A percentile compares a stretch with the other conserved stretches of the same genome.
These are phyloP conservation scores for Crucihimalaya himalaica DNA, from an alignment of 345 rosid species.

Conservation along the genomic window DNA sequence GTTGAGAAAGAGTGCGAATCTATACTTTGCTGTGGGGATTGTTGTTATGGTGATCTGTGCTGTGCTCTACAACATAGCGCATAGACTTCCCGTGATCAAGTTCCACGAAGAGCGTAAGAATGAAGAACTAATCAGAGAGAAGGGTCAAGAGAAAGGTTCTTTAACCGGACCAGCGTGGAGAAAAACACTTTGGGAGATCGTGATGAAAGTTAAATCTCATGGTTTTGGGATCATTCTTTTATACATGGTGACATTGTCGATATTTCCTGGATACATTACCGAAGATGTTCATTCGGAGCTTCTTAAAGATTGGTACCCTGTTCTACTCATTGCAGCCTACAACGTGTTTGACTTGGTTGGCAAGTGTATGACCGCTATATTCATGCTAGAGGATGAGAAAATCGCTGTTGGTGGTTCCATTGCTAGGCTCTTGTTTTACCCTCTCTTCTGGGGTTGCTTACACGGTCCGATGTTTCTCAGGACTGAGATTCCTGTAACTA, in stretches of 20 bases:
- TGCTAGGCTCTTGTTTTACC: slow-evolving; percentile 81
- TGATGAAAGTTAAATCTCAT: slow-evolving; percentile 69
- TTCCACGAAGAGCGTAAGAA: slow-evolving; percentile 63
- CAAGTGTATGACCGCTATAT: slow-evolving; percentile 74
- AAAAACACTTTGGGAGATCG: slow-evolving; percentile 57
- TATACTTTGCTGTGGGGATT: slow-evolving; percentile 73
- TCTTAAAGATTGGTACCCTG: slow-evolving; percentile 83
- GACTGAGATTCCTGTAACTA: slow-evolving; percentile 81
- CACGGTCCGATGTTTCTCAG: slow-evolving; percentile 80
- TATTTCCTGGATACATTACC: slow-evolving; percentile 89
- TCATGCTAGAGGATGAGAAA: slow-evolving; percentile 60
- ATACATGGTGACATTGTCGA: slow-evolving; percentile 70
- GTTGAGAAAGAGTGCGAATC: slow-evolving; percentile 73
- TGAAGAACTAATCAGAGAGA: slow-evolving; percentile 59
- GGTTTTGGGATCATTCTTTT: slow-evolving; percentile 71
- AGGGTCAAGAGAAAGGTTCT: slow-evolving; percentile 51
- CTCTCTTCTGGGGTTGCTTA: slow-evolving; percentile 81
- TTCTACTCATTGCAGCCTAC: slow-evolving; percentile 70
- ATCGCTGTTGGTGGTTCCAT: slow-evolving; percentile 66
- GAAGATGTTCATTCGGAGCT: slow-evolving; percentile 85
- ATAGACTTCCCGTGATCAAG: slow-evolving; percentile 77
- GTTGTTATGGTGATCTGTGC: slow-evolving; percentile 74
- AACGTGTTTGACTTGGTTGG: slow-evolving; percentile 94
- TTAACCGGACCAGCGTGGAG: slow-evolving; percentile 65
- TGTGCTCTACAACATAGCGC: slow-evolving; percentile 69